Evolutionary conservation across 2,329 filamentous ascomycete genomes (phyloP), one percentile per base, ranked within the genome.

Genomic region (Aspergillus intermedius): DNA sequence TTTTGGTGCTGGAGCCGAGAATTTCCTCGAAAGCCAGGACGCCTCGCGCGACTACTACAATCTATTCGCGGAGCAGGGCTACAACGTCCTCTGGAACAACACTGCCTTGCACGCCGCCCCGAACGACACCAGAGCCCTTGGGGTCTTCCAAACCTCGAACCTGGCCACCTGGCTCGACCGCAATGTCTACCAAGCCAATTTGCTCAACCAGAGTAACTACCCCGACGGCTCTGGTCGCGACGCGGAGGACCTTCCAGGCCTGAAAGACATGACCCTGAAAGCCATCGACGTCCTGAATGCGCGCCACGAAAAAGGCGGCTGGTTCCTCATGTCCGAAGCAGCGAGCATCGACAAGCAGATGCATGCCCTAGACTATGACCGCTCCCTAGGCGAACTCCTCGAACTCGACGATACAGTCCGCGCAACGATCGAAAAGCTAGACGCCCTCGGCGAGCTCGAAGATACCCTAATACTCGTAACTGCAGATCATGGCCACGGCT

Each of bases 301-400:
- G 35, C 74, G 84, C 62, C 76, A 75, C 35, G 77, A 81, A 50
- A 77, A 85, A 49, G 78, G 87, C 51, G 88, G 88, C 5, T 94
- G 86, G 79, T 89, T 93, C 77, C 77, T 94, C 62, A 93, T 94
- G 88, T 83, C 83, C 10, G 88, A 94, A 68, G 88, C 85, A 22
- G 88, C 88, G 13, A 88, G 83, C 2, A 87, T 94, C 58, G 88
- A 93, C 72, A 94, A 94, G 77, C 85, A 88, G 77, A 93, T 94
- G 88, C 88, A 94, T 72, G 67, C 75, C 2, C 79, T 93, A 17
- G 88, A 93, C 72, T 93, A 93, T 65, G 87, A 93, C 70, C 86
- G 88, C 47, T 86, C 88, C 1, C 81, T 94, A 0, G 88, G 86
- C 47, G 88, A 94, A 59, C 81, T 94, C 1, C 80, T 94, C 37